phyloP scores from a whole-genome alignment of 352 stramenopile genomes.

The Elongisporangium undulatum region DNA sequence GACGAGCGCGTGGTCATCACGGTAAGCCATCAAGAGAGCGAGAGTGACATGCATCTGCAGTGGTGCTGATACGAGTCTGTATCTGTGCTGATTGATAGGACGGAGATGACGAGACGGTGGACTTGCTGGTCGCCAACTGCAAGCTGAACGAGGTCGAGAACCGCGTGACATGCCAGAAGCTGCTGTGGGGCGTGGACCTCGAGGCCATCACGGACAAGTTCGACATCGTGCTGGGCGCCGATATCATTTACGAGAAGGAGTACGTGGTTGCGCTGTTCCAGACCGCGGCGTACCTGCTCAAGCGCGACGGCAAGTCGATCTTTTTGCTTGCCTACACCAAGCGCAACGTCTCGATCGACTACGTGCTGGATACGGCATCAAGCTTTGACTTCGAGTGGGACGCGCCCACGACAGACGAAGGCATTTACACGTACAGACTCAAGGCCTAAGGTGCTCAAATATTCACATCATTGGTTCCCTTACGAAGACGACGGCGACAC shows the following conservation, averaged over 20 bases:
- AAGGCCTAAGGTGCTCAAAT: slow-evolving; percentile 14
- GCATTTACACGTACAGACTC: slow-evolving; percentile 45
- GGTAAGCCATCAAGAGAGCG: slow-evolving; percentile 6
- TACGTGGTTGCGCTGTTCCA: slow-evolving; percentile 50
- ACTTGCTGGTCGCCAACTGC: slow-evolving; percentile 44
- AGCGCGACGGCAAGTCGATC: slow-evolving; percentile 24
- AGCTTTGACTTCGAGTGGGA: slow-evolving; percentile 64
- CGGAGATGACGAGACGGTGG: slow-evolving; percentile 47
- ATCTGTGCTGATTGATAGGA: slow-evolving; percentile 23
- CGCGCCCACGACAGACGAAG: slow-evolving; percentile 39
- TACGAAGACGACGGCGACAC: slow-evolving; percentile 1
- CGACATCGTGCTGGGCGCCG: slow-evolving; percentile 46
- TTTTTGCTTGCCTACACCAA: slow-evolving; percentile 64
- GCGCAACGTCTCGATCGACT: slow-evolving; percentile 64
- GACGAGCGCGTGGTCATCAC: slow-evolving; percentile 49
- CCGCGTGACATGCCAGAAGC: slow-evolving; percentile 34
- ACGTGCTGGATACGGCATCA: slow-evolving; percentile 44
- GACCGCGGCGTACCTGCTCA: slow-evolving; percentile 40
- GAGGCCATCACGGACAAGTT: slow-evolving; percentile 39
- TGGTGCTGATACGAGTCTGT: neutral
- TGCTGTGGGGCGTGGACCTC: slow-evolving; percentile 43
- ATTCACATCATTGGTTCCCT: neutral
- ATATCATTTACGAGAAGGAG: slow-evolving; percentile 66
- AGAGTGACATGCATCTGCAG: neutral
- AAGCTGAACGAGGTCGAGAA: slow-evolving; percentile 42